Percentiles rank a stretch among this genome's conserved stretches.
phyloP scores from a whole-genome alignment of 2,329 filamentous ascomycete genomes.

The Fusarium equiseti region DNA sequence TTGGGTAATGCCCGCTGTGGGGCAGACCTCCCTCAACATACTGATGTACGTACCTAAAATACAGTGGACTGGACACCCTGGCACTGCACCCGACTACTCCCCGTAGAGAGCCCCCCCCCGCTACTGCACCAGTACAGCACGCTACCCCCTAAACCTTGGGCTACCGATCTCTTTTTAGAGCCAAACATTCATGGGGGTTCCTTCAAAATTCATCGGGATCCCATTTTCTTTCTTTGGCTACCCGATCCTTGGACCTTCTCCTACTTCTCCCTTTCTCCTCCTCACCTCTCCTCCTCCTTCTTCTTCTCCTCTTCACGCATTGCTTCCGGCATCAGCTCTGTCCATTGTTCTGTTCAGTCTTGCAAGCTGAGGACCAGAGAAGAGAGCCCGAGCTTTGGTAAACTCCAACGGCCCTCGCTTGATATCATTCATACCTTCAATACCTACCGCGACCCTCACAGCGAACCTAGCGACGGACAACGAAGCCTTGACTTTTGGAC shows the following conservation, averaged over 20 bases:
- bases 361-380: constrained; percentile 8
- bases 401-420: constrained; percentile 12
- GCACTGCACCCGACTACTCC: constrained; percentile 16
- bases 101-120: constrained; percentile 33
- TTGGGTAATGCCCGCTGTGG: constrained; percentile 45
- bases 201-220: constrained; percentile 46
- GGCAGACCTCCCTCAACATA: constrained; percentile 29
- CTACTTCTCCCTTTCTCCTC: constrained; percentile 18
- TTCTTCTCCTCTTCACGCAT: constrained; percentile 6
- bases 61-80: constrained; percentile 30
- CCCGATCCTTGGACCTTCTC: constrained; percentile 32
- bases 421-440: not conserved
- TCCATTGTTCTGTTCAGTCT: constrained; percentile 7
- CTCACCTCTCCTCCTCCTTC: constrained; percentile 8
- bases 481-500: constrained; percentile 11
- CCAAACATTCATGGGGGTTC: constrained; percentile 39
- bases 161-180: constrained; percentile 41
- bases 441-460: constrained; percentile 11
- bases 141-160: constrained; percentile 38
- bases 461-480: constrained; percentile 12
- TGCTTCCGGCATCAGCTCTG: constrained; percentile 6
- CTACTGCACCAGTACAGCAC: constrained; percentile 17
- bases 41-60: constrained; percentile 15
- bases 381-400: constrained; percentile 6
- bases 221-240: constrained; percentile 35